Evolutionary conservation across 192 early-diverging fungal species (phyloP).

Genomic region (Coemansia sp.): DNA sequence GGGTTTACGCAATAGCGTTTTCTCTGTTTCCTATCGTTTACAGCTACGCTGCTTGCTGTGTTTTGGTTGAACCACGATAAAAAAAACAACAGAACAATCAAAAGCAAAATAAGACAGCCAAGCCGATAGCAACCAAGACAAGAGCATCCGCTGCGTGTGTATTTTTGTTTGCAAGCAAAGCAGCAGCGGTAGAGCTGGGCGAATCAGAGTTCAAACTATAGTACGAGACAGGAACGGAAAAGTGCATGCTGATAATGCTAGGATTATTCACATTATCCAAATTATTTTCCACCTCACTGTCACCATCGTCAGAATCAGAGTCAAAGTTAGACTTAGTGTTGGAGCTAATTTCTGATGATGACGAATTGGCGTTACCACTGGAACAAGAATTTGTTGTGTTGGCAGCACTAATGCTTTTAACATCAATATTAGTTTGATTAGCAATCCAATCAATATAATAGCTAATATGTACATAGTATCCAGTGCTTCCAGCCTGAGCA

Average conservation of each 20-base stretch:
- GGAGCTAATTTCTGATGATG: background rate
- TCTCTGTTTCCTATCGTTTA: too few relatives aligned
- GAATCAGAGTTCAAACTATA: too few relatives aligned
- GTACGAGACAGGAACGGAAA: too few relatives aligned
- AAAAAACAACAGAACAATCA: too few relatives aligned
- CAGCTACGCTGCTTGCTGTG: too few relatives aligned
- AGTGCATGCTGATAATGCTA: too few relatives aligned
- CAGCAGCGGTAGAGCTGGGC: too few relatives aligned
- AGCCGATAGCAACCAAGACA: background rate
- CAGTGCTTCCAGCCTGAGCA: constrained; percentile 26
- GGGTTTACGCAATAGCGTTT: too few relatives aligned
- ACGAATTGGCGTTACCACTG: background rate
- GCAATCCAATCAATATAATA: constrained; percentile 41
- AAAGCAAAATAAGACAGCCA: background rate
- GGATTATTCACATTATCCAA: too few relatives aligned
- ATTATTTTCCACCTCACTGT: background rate
- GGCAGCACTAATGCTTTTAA: constrained; percentile 8
- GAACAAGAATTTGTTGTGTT: constrained; percentile 3
- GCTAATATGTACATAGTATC: constrained; percentile 24
- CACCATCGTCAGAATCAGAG: background rate
- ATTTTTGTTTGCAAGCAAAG: background rate
- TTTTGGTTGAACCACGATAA: too few relatives aligned
- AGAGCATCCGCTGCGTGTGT: background rate
- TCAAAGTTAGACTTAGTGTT: background rate
- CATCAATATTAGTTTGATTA: constrained; percentile 6